Percentiles rank a stretch among this genome's conserved stretches.
These are phyloP conservation scores for Yarrowia bubula DNA, from an alignment of 805 yeast genomes.

Conservation along the genomic window DNA sequence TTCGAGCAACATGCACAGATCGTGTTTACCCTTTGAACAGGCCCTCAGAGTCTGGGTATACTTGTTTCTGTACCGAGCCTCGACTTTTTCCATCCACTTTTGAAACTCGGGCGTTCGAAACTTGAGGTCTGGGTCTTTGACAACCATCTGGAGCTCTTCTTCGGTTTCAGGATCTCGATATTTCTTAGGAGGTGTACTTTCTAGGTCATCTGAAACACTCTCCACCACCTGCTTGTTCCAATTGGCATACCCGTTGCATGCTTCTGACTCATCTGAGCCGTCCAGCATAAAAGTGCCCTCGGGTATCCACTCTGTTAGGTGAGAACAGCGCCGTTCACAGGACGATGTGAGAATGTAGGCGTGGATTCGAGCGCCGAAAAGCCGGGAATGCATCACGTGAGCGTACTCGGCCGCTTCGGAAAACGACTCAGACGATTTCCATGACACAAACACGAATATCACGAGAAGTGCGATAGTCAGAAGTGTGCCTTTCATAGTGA, in stretches of 20 bases:
- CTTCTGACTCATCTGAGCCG: not conserved
- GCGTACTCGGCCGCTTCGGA: not conserved
- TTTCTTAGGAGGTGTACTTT: not conserved
- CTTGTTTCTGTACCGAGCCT: not conserved
- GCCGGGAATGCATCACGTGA: not conserved
- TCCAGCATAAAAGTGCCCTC: not conserved
- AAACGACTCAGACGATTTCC: not conserved
- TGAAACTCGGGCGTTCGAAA: constrained; percentile 10
- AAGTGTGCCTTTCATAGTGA: no score
- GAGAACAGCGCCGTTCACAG: not conserved
- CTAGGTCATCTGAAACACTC: not conserved
- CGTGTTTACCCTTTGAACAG: constrained; percentile 28
- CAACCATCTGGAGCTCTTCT: not conserved
- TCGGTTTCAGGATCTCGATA: not conserved
- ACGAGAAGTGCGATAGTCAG: no score
- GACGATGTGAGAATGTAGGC: not conserved
- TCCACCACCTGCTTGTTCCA: not conserved
- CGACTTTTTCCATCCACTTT: not conserved
- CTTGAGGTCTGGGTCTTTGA: not conserved
- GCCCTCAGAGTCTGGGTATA: not conserved
- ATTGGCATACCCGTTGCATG: not conserved
- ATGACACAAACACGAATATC: not conserved
- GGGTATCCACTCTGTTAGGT: not conserved
- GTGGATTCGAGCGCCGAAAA: not conserved
- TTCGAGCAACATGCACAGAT: constrained; percentile 31